Base-by-base conservation (phyloP, 2,329 filamentous ascomycete species). In the Fusarium oligoseptatum region DNA sequence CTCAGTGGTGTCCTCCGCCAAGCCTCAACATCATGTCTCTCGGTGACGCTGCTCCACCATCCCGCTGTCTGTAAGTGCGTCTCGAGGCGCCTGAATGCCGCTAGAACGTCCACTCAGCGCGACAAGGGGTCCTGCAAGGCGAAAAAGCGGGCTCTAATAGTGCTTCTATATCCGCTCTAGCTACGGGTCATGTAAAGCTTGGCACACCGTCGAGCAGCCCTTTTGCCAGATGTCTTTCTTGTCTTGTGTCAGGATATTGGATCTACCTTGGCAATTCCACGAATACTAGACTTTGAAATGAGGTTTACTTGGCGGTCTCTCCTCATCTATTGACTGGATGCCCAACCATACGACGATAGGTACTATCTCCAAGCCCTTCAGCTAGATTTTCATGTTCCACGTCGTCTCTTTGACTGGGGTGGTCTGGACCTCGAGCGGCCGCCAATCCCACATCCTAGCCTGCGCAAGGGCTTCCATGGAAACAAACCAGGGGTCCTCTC, bases 1-100 rank as follows among this genome's bases (percentile, higher is more conserved):
- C 68, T 69, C 45, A 41, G 66, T 64, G 48, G 20, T 55, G 45
- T 70, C 60, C 64, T 62, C 50, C 41, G 72, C 72, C 72, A 75
- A 74, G 72, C 66, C 60, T 74, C 69, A 70, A 60, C 56, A 72
- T 69, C 48, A 60, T 62, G 52, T 58, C 39, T 66, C 37, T 60
- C 64, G 22, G 43, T 64, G 62, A 64, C 64, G 67, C 22, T 52
- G 63, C 72, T 74, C 72, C 72, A 73, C 69, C 41, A 50, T 64
- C 32, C 58, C 50, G 56, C 71, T 68, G 48, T 32, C 34, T 45
- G 60, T 74, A 60, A 63, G 64, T 69, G 71, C 41, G 20, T 24
- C 36, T 66, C 52, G 36, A 66, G 60, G 58, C 72, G 63, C 65
- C 64, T 66, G 43, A 56, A 61, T 20, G 58, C 45, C 56, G 57